Evolutionary conservation across 495 filamentous ascomycete species (phyloP).

Genomic region (Aspergillus sparsus): DNA sequence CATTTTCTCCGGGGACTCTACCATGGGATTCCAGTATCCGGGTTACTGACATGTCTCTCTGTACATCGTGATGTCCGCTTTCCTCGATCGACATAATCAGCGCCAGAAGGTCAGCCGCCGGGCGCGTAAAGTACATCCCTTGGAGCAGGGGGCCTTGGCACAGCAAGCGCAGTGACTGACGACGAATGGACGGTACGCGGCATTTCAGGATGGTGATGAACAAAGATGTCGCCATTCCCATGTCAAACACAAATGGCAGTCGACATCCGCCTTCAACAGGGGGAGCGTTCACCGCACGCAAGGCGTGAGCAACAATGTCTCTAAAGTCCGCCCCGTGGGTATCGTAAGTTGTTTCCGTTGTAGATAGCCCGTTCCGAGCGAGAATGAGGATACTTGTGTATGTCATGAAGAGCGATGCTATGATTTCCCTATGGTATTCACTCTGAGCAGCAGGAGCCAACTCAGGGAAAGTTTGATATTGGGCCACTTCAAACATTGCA

Average conservation of each 20-base stretch:
- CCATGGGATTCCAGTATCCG: neutral
- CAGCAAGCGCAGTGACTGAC: constrained; percentile 42
- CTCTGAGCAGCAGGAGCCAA: no score
- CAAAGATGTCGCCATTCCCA: constrained; percentile 50
- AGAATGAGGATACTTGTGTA: constrained; percentile 4
- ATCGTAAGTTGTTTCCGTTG: constrained; percentile 20
- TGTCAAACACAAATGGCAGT: constrained; percentile 51
- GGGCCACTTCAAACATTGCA: neutral
- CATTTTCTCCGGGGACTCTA: neutral
- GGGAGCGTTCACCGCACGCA: neutral
- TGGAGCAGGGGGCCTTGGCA: constrained; percentile 31
- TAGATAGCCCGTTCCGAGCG: neutral
- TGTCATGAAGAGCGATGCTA: neutral
- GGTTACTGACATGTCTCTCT: neutral
- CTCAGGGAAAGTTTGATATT: neutral
- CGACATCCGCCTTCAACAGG: constrained; percentile 2
- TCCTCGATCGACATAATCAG: constrained; percentile 1
- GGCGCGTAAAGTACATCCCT: constrained; percentile 20
- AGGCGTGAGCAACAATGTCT: constrained; percentile 25
- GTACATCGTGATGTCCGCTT: neutral
- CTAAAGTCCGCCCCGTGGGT: constrained; percentile 23
- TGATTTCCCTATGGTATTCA: neutral
- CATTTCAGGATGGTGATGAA: constrained; percentile 54
- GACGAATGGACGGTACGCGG: constrained; percentile 44
- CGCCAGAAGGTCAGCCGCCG: constrained; percentile 2